Conservation (phyloP, 805 yeast species). For the Spathaspora boniae region DNA sequence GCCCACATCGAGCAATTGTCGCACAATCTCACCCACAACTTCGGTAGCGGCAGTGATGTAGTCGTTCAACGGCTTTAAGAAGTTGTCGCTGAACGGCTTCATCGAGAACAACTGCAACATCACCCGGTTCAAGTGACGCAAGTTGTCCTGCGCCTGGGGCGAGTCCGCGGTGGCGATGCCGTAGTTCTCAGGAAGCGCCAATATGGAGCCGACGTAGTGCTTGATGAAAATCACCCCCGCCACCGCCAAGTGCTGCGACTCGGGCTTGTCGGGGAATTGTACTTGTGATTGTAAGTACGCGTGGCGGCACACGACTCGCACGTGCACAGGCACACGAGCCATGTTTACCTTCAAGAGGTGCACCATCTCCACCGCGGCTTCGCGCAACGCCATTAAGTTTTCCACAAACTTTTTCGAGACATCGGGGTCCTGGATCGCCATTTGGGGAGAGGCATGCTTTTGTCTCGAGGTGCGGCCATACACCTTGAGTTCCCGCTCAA, state of each 20-base stretch:
- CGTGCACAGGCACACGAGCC: slow-evolving; percentile 34
- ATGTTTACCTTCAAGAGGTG: slow-evolving; percentile 45
- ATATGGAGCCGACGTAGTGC: slow-evolving; percentile 45
- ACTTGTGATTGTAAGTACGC: slow-evolving; percentile 37
- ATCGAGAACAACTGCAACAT: slow-evolving; percentile 64
- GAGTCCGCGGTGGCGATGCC: slow-evolving; percentile 43
- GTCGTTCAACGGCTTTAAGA: slow-evolving; percentile 76
- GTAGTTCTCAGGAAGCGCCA: slow-evolving; percentile 53
- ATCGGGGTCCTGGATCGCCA: slow-evolving; percentile 76
- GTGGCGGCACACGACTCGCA: slow-evolving; percentile 30
- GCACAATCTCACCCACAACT: slow-evolving; percentile 43
- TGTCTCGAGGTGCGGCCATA: slow-evolving; percentile 34
- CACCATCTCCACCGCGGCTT: slow-evolving; percentile 59
- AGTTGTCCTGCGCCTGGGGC: slow-evolving; percentile 40
- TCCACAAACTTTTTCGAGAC: slow-evolving; percentile 67
- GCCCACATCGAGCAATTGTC: slow-evolving; percentile 48
- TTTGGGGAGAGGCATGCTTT: slow-evolving; percentile 47
- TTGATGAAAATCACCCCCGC: slow-evolving; percentile 65
- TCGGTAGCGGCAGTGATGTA: slow-evolving; percentile 53
- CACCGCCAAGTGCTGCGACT: slow-evolving; percentile 57
- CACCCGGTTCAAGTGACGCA: slow-evolving; percentile 54
- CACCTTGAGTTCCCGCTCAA: slow-evolving; percentile 32
- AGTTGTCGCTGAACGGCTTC: slow-evolving; percentile 67
- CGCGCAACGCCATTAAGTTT: slow-evolving; percentile 74
- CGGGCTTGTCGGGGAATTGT: slow-evolving; percentile 56